phyloP scores from a whole-genome alignment of 2,329 filamentous ascomycete genomes.

The Aspergillus sclerotialis region DNA sequence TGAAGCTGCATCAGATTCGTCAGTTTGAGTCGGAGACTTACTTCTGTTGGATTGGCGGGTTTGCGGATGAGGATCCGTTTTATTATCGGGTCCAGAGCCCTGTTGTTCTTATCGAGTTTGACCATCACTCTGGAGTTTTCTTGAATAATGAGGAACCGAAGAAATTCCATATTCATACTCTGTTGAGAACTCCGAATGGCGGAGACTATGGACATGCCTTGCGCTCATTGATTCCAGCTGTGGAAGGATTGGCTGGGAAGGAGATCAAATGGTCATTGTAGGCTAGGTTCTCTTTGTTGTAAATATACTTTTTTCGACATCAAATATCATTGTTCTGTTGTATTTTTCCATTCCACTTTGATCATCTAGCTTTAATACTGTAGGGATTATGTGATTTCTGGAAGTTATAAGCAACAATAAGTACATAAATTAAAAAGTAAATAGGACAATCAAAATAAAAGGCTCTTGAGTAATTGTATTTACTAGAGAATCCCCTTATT shows the following conservation, averaged over 20 bases:
- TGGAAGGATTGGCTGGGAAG: constrained; percentile 31
- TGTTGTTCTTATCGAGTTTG: constrained; percentile 68
- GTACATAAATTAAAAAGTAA: too few species aligned
- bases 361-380: too few species aligned
- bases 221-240: constrained; percentile 27
- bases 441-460: too few species aligned
- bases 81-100: constrained; percentile 74
- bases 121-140: constrained; percentile 74
- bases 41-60: constrained; percentile 70
- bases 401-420: too few species aligned
- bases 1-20: constrained; percentile 50
- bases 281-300: too few species aligned
- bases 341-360: too few species aligned
- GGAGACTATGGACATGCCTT: constrained; percentile 66
- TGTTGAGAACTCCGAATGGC: constrained; percentile 64
- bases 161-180: constrained; percentile 73
- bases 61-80: constrained; percentile 60
- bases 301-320: too few species aligned
- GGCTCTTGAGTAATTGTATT: too few species aligned
- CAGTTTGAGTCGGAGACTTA: constrained; percentile 62
- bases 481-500: too few species aligned
- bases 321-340: too few species aligned
- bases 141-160: constrained; percentile 64
- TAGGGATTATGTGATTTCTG: too few species aligned
- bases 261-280: constrained; percentile 28